Base-by-base conservation (phyloP, 2,329 filamentous ascomycete species). In the Trichophyton simii region DNA sequence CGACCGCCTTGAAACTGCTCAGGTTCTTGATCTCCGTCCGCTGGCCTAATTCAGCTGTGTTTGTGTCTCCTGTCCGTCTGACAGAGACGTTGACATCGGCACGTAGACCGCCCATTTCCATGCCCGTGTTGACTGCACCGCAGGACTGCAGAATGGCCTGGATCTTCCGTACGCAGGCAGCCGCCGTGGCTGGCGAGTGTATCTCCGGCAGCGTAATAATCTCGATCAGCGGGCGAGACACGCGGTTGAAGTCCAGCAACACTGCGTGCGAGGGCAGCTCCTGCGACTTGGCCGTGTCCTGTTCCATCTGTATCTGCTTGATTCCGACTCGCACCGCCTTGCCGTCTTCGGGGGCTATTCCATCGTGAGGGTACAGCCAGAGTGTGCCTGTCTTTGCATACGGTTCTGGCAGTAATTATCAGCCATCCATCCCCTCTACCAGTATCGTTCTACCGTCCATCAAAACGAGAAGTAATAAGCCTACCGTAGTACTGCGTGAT, bases 1-100 rank as follows among this genome's bases (percentile, higher is more conserved):
- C 91, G 0, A 99, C 87, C 0, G 91, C 90, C 72, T 95, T 96
- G 78, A 96, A 91, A 60, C 89, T 95, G 72, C 88, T 92, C 66
- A 99, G 71, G 69, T 99, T 99, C 76, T 99, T 99, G 76, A 99
- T 97, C 75, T 99, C 94, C 0, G 91, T 96, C 60, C 92, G 82
- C 66, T 91, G 90, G 1, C 94, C 94, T 0, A 97, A 79, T 0
- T 82, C 83, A 86, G 46, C 79, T 76, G 59, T 79, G 74, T 4
- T 68, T 66, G 2, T 69, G 70, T 78, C 78, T n/a, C 78, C 79
- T 0, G 75, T 76, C 57, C 83, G 80, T 63, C 82, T 82, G 8
- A 99, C 86, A 2, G 91, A 96, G 4, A 99, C 92, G 68, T 99
- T 99, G 68, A 99, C 89, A 72, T 99, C 94, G 3, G 91, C 94